Evolutionary conservation across 129 eudicot species (phyloP).

Genomic region (Arctium lappa): DNA sequence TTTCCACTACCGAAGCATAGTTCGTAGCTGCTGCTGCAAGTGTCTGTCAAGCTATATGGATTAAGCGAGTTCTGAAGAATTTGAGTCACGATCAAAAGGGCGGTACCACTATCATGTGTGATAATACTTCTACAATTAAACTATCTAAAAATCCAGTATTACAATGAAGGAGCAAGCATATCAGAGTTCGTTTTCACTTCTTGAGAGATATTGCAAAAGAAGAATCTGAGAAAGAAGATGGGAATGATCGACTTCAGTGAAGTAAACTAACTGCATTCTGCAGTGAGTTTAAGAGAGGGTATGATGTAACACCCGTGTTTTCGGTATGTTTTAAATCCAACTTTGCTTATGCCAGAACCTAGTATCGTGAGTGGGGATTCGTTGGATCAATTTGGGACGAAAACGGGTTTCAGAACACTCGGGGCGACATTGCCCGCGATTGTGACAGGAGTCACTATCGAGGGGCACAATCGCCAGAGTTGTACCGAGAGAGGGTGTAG

Average conservation of each 20-base stretch:
- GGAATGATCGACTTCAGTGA: background rate
- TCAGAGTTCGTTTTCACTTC: background rate
- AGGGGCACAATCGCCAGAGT: too few species aligned
- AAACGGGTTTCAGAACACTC: too few species aligned
- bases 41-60: background rate
- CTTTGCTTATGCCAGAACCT: too few species aligned
- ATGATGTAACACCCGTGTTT: too few species aligned
- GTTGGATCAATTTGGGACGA: too few species aligned
- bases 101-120: background rate
- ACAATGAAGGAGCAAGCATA: background rate
- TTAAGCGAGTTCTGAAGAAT: background rate
- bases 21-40: background rate
- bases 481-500: too few species aligned
- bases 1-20: background rate
- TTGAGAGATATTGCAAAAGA: background rate
- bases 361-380: too few species aligned
- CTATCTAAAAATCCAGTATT: background rate
- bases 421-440: too few species aligned
- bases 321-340: too few species aligned
- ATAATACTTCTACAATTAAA: background rate
- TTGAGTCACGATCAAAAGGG: background rate
- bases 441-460: too few species aligned
- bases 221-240: background rate
- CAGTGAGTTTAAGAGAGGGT: background rate
- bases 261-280: background rate